Conservation (phyloP, 306 rosid species). For the Arachis stenosperma region DNA sequence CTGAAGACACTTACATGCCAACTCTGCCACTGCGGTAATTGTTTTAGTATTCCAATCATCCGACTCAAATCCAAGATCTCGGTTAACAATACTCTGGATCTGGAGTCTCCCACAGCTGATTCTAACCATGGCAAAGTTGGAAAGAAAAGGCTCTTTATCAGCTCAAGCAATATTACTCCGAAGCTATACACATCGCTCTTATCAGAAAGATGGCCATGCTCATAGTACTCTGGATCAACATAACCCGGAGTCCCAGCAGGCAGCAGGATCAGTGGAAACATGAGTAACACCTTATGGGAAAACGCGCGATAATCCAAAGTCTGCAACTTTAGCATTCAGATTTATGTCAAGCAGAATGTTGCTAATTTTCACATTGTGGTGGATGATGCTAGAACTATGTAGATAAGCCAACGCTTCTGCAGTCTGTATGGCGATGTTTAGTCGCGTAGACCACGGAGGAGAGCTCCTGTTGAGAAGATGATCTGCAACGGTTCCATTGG, state of each 20-base stretch:
- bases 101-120: constrained; percentile 49
- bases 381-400: constrained; percentile 63
- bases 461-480: constrained; percentile 50
- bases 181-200: constrained; percentile 79
- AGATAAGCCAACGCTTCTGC: constrained; percentile 71
- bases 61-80: constrained; percentile 53
- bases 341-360: constrained; percentile 65
- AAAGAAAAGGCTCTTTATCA: constrained; percentile 55
- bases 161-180: constrained; percentile 74
- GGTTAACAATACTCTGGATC: constrained; percentile 60
- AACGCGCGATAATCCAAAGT: constrained; percentile 69
- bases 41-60: constrained; percentile 44
- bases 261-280: constrained; percentile 71
- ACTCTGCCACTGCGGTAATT: constrained; percentile 59
- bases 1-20: constrained; percentile 72
- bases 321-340: constrained; percentile 69
- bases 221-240: constrained; percentile 70
- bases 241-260: constrained; percentile 77
- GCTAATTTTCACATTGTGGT: constrained; percentile 67
- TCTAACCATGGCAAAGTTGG: constrained; percentile 58
- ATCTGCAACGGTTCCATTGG: constrained; percentile 66
- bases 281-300: constrained; percentile 66
- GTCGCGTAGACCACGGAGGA: constrained; percentile 53
- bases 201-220: constrained; percentile 63
- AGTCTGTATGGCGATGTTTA: constrained; percentile 67